These are phyloP conservation scores for Agrocybe pediades DNA, from an alignment of 768 basidiomycete genomes.

Conservation along the genomic window DNA sequence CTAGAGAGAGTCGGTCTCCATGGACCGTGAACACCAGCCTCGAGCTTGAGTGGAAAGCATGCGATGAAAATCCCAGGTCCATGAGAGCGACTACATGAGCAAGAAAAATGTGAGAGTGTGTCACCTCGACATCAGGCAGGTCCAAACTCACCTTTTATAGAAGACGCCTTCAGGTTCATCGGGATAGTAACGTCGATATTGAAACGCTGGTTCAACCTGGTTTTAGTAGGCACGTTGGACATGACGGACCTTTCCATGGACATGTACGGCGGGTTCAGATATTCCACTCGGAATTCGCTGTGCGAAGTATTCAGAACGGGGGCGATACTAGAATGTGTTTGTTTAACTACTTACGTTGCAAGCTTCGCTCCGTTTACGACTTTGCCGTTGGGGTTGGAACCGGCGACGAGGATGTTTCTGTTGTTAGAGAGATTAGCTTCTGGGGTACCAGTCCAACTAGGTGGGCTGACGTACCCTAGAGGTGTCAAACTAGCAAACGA, in stretches of 20 bases:
- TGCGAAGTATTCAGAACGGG: neutral
- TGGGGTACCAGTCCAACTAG: slow-evolving; percentile 9
- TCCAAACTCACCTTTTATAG: slow-evolving; percentile 40
- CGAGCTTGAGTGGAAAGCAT: slow-evolving; percentile 41
- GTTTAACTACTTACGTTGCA: slow-evolving; percentile 21
- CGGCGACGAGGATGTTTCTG: slow-evolving; percentile 36
- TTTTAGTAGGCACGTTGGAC: slow-evolving; percentile 34
- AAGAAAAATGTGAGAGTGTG: neutral
- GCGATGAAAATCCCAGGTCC: slow-evolving; percentile 44
- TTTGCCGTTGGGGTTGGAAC: slow-evolving; percentile 46
- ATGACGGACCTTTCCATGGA: slow-evolving; percentile 32
- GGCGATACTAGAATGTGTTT: slow-evolving; percentile 14
- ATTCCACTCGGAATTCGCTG: slow-evolving; percentile 44
- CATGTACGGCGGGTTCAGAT: slow-evolving; percentile 45
- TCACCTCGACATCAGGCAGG: no score
- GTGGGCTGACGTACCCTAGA: slow-evolving; percentile 36
- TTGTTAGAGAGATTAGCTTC: neutral
- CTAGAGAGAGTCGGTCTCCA: slow-evolving; percentile 32
- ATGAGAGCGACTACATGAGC: slow-evolving; percentile 33
- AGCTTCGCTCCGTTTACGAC: slow-evolving; percentile 28
- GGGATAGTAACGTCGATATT: slow-evolving; percentile 34
- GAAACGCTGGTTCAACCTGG: slow-evolving; percentile 38
- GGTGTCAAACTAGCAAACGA: slow-evolving; percentile 60
- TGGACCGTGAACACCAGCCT: slow-evolving; percentile 36
- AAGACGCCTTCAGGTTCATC: slow-evolving; percentile 21